Conservation (phyloP, 805 yeast genomes). For the Priceomyces haplophilus region DNA sequence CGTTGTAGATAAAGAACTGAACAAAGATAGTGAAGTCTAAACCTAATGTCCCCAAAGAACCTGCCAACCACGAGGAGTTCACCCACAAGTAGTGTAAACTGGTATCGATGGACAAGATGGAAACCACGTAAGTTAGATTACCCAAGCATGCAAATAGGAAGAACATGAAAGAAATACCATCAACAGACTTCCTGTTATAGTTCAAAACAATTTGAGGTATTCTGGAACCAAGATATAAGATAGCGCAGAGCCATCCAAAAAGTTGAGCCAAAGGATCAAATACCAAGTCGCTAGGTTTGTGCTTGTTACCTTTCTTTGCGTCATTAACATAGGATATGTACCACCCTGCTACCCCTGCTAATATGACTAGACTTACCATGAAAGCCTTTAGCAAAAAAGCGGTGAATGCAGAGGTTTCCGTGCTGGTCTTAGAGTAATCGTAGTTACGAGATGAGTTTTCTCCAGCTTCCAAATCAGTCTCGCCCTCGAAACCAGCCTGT, state of each 20-base stretch:
- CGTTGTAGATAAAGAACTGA: conserved; percentile 79
- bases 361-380: conserved; percentile 63
- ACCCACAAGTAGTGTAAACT: conserved; percentile 68
- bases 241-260: conserved; percentile 81
- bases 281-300: conserved; percentile 44
- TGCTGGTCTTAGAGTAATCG: background rate
- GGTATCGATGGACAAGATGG: conserved; percentile 73
- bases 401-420: conserved; percentile 17
- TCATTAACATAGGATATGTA: conserved; percentile 56
- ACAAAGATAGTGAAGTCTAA: conserved; percentile 81
- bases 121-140: conserved; percentile 83
- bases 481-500: conserved; percentile 16
- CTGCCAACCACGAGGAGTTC: conserved; percentile 90
- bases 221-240: conserved; percentile 78
- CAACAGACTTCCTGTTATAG: conserved; percentile 84
- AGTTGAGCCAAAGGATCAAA: conserved; percentile 79
- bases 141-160: conserved; percentile 95
- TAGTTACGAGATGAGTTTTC: background rate
- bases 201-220: conserved; percentile 89
- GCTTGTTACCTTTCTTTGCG: conserved; percentile 31
- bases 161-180: conserved; percentile 90
- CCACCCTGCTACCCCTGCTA: conserved; percentile 89
- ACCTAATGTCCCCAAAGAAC: conserved; percentile 81
- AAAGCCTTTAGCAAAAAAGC: conserved; percentile 32
- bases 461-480: conserved; percentile 25